These are phyloP conservation scores for Aspergillus aculeatus DNA, from an alignment of 2,329 filamentous ascomycete species.

Conservation along the genomic window DNA sequence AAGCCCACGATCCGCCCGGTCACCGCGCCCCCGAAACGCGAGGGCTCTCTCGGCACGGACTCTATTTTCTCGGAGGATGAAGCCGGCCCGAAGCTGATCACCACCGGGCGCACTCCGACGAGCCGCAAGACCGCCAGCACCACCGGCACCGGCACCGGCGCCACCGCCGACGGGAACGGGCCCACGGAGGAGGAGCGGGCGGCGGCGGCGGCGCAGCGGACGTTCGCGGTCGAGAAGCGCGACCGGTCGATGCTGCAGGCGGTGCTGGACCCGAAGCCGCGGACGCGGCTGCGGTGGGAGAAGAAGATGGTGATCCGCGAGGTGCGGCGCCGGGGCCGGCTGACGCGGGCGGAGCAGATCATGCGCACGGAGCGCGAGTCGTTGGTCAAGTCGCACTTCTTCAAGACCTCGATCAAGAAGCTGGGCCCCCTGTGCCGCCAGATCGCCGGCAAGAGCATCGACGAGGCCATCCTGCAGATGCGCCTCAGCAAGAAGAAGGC, in stretches of 20 bases:
- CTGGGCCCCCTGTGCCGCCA: conserved; percentile 80
- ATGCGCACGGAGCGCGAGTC: conserved; percentile 63
- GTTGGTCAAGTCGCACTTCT: conserved; percentile 63
- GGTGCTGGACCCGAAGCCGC: conserved; percentile 72
- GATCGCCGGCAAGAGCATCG: conserved; percentile 88
- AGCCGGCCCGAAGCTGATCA: conserved; percentile 23
- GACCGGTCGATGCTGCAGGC: conserved; percentile 58
- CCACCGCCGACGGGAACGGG: conserved; percentile 12
- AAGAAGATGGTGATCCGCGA: conserved; percentile 79
- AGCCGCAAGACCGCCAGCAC: conserved; percentile 14
- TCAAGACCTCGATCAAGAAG: conserved; percentile 91
- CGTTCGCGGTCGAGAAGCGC: conserved; percentile 33
- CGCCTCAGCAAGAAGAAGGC: conserved; percentile 92
- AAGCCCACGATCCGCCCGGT: conserved; percentile 32
- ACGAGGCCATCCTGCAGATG: conserved; percentile 94
- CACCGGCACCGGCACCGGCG: too few relatives aligned
- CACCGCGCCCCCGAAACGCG: conserved; percentile 31
- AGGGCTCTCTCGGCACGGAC: conserved; percentile 36
- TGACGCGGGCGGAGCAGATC: conserved; percentile 66
- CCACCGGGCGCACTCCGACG: conserved; percentile 28
- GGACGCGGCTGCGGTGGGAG: conserved; percentile 71
- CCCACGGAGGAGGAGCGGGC: conserved; percentile 14
- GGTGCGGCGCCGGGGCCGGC: conserved; percentile 65
- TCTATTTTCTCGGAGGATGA: conserved; percentile 46
- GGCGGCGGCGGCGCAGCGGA: conserved; percentile 13